These are phyloP conservation scores for Russula olivacea DNA, from an alignment of 768 basidiomycete genomes.

Conservation along the genomic window DNA sequence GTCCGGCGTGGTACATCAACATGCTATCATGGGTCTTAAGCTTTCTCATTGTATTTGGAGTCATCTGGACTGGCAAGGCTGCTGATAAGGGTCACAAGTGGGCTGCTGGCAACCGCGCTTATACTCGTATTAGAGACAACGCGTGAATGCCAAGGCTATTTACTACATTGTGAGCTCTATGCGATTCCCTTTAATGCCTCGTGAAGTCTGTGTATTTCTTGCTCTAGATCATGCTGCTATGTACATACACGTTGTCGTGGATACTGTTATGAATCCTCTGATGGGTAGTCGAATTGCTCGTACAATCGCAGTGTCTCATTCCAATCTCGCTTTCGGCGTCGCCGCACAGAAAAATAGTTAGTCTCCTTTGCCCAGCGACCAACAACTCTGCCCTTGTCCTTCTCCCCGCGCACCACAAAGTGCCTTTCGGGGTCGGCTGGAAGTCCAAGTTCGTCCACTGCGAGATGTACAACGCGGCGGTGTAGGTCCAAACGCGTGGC, in stretches of 20 bases:
- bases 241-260: conserved; percentile 16
- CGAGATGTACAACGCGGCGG: conserved; percentile 60
- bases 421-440: conserved; percentile 64
- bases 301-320: conserved; percentile 79
- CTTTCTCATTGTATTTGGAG: conserved; percentile 45
- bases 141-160: background rate
- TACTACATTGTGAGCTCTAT: background rate
- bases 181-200: background rate
- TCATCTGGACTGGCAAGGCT: conserved; percentile 57
- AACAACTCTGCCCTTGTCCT: conserved; percentile 65
- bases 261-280: conserved; percentile 37
- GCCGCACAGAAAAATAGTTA: conserved; percentile 72
- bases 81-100: conserved; percentile 58
- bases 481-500: conserved; percentile 53
- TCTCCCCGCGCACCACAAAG: conserved; percentile 53
- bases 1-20: conserved; percentile 54
- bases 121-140: conserved; percentile 36
- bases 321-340: conserved; percentile 84
- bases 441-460: conserved; percentile 50
- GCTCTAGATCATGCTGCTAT: conserved; percentile 6
- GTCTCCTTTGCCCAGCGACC: conserved; percentile 64
- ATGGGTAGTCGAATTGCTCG: conserved; percentile 77
- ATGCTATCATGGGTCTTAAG: conserved; percentile 56
- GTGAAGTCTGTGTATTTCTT: background rate
- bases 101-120: conserved; percentile 73